These are phyloP conservation scores for Globisporangium cylindrosporum DNA, from an alignment of 352 stramenopile genomes.

Conservation along the genomic window DNA sequence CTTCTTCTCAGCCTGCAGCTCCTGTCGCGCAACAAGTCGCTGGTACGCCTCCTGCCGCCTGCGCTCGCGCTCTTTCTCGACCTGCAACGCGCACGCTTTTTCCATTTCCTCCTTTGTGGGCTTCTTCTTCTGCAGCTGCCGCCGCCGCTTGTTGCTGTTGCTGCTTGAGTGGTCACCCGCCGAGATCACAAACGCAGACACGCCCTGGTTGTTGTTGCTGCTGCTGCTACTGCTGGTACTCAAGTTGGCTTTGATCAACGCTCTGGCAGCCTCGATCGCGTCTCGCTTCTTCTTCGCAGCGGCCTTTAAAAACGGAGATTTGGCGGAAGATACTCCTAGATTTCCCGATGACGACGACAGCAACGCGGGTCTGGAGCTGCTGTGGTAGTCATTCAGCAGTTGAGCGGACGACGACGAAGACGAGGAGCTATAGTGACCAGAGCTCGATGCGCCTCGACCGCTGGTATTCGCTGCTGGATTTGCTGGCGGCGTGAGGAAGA, in stretches of 20 bases:
- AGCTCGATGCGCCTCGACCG: neutral
- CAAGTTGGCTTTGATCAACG: slow-evolving; percentile 30
- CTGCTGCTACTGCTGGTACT: neutral
- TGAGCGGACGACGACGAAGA: neutral
- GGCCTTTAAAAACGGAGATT: slow-evolving; percentile 4
- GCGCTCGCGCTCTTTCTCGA: slow-evolving; percentile 49
- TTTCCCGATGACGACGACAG: neutral
- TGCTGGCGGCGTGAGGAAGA: slow-evolving; percentile 13
- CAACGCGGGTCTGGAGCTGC: neutral
- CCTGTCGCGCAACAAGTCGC: slow-evolving; percentile 52
- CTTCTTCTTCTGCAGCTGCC: slow-evolving; percentile 22
- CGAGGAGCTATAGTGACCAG: neutral
- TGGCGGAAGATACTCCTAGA: neutral
- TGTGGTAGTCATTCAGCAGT: neutral
- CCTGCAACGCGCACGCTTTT: slow-evolving; percentile 12
- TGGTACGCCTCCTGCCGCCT: slow-evolving; percentile 55
- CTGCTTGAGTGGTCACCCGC: slow-evolving; percentile 28
- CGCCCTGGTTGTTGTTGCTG: neutral
- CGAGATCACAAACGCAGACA: slow-evolving; percentile 45
- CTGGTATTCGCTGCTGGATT: neutral
- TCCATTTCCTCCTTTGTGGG: slow-evolving; percentile 29
- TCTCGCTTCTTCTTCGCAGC: slow-evolving; percentile 27
- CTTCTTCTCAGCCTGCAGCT: slow-evolving; percentile 41
- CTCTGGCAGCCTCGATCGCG: slow-evolving; percentile 31
- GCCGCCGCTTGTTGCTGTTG: slow-evolving; percentile 26